Evolutionary conservation across 495 filamentous ascomycete species (phyloP), one percentile per base, ranked within the genome.

Genomic region (Geoglossum glabrum): DNA sequence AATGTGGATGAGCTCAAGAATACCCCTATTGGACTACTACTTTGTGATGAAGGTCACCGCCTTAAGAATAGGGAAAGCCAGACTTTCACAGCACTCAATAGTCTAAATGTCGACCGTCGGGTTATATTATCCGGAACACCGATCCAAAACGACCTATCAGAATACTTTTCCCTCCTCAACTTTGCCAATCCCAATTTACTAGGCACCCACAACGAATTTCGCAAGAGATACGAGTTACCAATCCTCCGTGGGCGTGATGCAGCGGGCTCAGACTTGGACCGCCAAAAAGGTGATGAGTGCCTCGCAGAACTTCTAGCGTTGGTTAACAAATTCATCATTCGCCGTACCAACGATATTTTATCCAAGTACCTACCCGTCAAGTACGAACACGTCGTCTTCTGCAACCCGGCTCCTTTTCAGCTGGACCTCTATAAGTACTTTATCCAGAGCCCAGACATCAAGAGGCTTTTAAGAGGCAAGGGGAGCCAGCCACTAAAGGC

Each of bases 381-480:
- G 71, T 99, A 99, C 71, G 92, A 99, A 65, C 92, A 99, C 69
- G 92, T 99, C 30, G 93, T 99, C n/a, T 99, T 99, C 73, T 99
- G 92, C 75, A 94, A 93, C 64, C 76, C 95, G 33, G 83, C 90
- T 25, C 82, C 85, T 0, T 97, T 99, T 71, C 92, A 99, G 67
- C 73, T 89, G 47, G 86, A 83, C 60, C 74, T 99, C 7, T 99
- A 99, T 71, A 94, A 92, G 62, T 83, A 95, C 68, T 99, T 99
- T 70, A 87, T 99, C 68, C 82, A 86, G 51, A 95, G 89, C 55
- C 92, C 93, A 0, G 88, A 95, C 56, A 96, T 99, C 69, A 87
- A 90, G 65, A 87, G 83, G 34, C 73, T 99, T 51, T 79, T 99
- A 4, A 78, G 88, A 58, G 92, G 92, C 43, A 98, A 98, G 70